A percentile compares a stretch with the other conserved stretches of the same genome.
Conservation (phyloP, 2,329 filamentous ascomycete genomes). For the Aspergillus fructus region DNA sequence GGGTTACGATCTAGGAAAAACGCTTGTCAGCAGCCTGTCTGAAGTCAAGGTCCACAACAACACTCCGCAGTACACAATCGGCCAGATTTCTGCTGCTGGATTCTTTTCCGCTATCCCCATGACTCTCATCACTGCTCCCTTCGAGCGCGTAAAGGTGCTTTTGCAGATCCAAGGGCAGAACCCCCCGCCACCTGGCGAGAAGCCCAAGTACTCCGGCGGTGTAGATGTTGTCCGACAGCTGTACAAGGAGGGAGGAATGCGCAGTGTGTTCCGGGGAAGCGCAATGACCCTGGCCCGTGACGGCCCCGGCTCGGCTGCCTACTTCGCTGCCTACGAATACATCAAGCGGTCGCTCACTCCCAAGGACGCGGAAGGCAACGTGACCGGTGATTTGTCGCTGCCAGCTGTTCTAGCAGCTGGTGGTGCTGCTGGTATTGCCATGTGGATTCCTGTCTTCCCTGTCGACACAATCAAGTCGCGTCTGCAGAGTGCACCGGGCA, state of each 20-base stretch:
- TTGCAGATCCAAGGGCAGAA: conserved; percentile 63
- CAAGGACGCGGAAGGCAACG: conserved; percentile 71
- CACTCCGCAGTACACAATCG: conserved; percentile 69
- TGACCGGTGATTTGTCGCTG: conserved; percentile 75
- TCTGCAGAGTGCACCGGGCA: conserved; percentile 86
- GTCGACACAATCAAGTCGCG: conserved; percentile 95
- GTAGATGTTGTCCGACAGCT: conserved; percentile 89
- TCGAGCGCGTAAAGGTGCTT: conserved; percentile 98
- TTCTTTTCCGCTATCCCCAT: conserved; percentile 98
- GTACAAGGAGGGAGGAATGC: conserved; percentile 85
- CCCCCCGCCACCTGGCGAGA: conserved; percentile 61
- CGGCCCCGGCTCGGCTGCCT: conserved; percentile 87
- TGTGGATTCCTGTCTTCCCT: conserved; percentile 99
- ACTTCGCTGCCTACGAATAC: conserved; percentile 96
- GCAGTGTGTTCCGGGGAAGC: conserved; percentile 88
- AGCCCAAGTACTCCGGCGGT: conserved; percentile 85
- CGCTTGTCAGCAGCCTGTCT: conserved; percentile 70
- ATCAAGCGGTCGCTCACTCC: conserved; percentile 87
- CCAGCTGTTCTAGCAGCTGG: conserved; percentile 82
- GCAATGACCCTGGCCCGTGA: conserved; percentile 91
- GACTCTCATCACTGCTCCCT: conserved; percentile 97
- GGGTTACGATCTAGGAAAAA: conserved; percentile 96
- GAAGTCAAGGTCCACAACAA: conserved; percentile 62
- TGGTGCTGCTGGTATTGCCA: conserved; percentile 87
- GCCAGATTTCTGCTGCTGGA: conserved; percentile 84